phyloP scores from a whole-genome alignment of 805 yeast species.

The Hyphopichia homilentoma region DNA sequence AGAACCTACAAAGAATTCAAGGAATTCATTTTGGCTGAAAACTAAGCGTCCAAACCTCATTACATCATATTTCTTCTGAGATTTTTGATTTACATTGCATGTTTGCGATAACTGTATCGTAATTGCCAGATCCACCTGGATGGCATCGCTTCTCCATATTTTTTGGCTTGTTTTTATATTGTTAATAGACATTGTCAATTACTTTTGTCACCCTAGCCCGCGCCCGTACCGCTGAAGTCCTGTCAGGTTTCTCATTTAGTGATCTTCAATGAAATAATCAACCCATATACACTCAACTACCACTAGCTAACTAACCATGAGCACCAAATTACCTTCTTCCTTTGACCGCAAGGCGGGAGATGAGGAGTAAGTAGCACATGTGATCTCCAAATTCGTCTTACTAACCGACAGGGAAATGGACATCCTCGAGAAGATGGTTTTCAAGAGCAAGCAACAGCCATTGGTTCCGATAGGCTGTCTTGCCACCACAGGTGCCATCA shows the following conservation, averaged over 20 bases:
- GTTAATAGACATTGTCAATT: not conserved
- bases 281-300: no score
- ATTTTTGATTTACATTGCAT: no score
- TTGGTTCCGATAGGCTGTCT: slow-evolving; percentile 80
- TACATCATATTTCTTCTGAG: no score
- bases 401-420: slow-evolving; percentile 26
- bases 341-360: slow-evolving; percentile 35
- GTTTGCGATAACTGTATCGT: no score
- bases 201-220: no score
- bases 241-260: no score
- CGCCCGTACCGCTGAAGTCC: no score
- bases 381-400: slow-evolving; percentile 1
- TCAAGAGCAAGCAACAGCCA: slow-evolving; percentile 80
- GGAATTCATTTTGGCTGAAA: slow-evolving; percentile 59
- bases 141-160: no score
- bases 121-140: no score
- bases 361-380: slow-evolving; percentile 42
- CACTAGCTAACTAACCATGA: slow-evolving; percentile 11
- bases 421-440: slow-evolving; percentile 53
- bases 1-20: slow-evolving; percentile 80
- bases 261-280: no score
- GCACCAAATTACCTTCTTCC: slow-evolving; percentile 42
- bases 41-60: slow-evolving; percentile 3
- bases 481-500: slow-evolving; percentile 77
- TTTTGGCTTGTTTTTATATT: not conserved